Evolutionary conservation across 2,329 filamentous ascomycete species (phyloP), one percentile per base, ranked within the genome.

Genomic region (Colletotrichum melonis): DNA sequence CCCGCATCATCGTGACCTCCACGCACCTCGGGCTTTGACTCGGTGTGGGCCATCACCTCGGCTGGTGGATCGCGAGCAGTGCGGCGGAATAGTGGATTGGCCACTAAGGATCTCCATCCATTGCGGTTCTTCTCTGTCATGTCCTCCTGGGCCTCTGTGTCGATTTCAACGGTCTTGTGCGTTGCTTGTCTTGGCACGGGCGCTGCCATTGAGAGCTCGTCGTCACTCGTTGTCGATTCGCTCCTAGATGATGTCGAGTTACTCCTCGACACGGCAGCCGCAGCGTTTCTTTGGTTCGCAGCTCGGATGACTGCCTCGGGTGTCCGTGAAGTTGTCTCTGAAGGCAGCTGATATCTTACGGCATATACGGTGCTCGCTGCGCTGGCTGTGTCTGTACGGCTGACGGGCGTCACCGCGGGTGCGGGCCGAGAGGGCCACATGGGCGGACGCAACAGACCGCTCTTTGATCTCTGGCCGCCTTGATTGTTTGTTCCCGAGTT

Each of bases 321-420:
- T 42, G 72, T 67, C 12, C 63, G 59, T 22, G 72, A 70, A 5
- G 85, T 84, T 19, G 85, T 84, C 70, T 90, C 90, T 2, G 88
- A 88, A 7, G 88, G 83, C 12, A 88, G 85, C 67, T 91, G 89
- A 75, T 92, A 92, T 65, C 90, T 85, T 46, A 92, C 86, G 7
- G 89, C 89, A 75, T 92, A 92, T 3, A 90, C 87, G 1, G 90
- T 92, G 79, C 90, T 92, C 57, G 89, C 90, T 1, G 89, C 90
- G 77, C 90, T 92, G 22, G 89, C 86, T 1, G 90, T 92, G 73
- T 92, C 90, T 22, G 90, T 89, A 74, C 90, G 85, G 77, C 90
- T 92, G 56, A 91, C 80, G 0, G 90, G 90, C 0, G 90, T 91
- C 2, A 85, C 85, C 38, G 86, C 86, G 46, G 88, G 86, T 6